Base-by-base conservation (phyloP, 768 basidiomycete genomes). In the Mycena indigotica region DNA sequence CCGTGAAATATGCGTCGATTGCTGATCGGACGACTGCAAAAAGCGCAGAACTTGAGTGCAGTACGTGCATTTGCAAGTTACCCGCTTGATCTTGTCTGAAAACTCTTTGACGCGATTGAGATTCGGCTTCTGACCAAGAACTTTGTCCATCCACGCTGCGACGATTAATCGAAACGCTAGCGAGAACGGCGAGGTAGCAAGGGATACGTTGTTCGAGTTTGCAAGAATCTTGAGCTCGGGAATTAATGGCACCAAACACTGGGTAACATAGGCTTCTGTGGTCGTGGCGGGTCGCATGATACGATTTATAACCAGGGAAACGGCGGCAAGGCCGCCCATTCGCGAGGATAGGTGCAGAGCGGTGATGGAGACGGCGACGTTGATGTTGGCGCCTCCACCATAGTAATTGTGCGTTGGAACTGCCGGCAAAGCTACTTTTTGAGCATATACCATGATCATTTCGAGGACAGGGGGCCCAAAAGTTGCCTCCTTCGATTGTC, bases 21-120 rank as follows among this genome's bases (percentile, higher is more conserved):
- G 17, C 21, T 52, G 32, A 4, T 52, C 51, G 32, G 32, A 23
- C n/a, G 51, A 38, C 25, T 52, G 28, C 32, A 52, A 25, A 23
- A 52, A 52, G 4, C 35, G 51, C 30, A 52, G 32, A 3, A 52
- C 35, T n/a, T 52, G 51, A 13, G 5, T 6, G 51, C 51, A 52
- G n/a, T 52, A 38, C 8, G 5, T 4, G 51, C 51, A 52, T 38
- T 39, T 52, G 30, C 51, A 52, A 4, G 32, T 25, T n/a, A 52
- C 19, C 32, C 38, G 30, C 19, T 52, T 52, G 29, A 52, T 23
- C 23, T 52, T 39, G 4, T 52, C 51, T 5, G 30, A 21, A n/a
- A 38, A 52, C 35, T 52, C 23, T 25, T 52, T 52, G 30, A 52
- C 51, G 17, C 28, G 51, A 5, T 40, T 28, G 28, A 52, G 51